phyloP scores from a whole-genome alignment of 2,329 filamentous ascomycete species.

The Cyclaneusma minus region DNA sequence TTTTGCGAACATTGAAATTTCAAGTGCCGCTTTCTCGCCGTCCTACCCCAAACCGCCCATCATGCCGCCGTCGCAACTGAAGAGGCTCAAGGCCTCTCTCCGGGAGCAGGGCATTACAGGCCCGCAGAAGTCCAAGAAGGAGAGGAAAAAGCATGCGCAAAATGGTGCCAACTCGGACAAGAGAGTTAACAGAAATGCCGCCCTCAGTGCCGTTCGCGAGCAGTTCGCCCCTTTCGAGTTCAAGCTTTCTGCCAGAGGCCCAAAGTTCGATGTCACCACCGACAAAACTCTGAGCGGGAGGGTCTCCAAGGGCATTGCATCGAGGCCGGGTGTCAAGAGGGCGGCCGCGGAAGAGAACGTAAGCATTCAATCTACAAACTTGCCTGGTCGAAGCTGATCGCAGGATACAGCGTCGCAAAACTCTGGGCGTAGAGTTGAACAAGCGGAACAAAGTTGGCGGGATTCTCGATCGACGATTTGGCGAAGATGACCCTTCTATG shows the following conservation, averaged over 20 bases:
- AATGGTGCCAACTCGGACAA: constrained; percentile 54
- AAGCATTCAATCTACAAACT: constrained; percentile 15
- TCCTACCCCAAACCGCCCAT: constrained; percentile 13
- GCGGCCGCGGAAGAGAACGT: constrained; percentile 76
- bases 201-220: constrained; percentile 76
- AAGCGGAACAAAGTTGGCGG: constrained; percentile 81
- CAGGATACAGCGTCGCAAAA: constrained; percentile 49
- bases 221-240: constrained; percentile 97
- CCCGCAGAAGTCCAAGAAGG: constrained; percentile 89
- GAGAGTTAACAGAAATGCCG: constrained; percentile 59
- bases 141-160: constrained; percentile 61
- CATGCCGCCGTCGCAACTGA: constrained; percentile 94
- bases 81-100: constrained; percentile 83
- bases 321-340: constrained; percentile 71
- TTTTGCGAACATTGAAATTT: too few relatives aligned
- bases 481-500: constrained; percentile 90
- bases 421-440: constrained; percentile 80
- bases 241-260: constrained; percentile 60
- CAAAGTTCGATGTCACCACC: constrained; percentile 75
- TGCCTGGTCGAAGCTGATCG: constrained; percentile 3
- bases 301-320: constrained; percentile 42
- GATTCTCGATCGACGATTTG: constrained; percentile 83
- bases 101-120: constrained; percentile 80
- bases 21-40: too few relatives aligned
- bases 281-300: constrained; percentile 37